A percentile compares a stretch with the other conserved stretches of the same genome.
Conservation (phyloP, 345 rosid genomes). For the Arabis hirsuta region DNA sequence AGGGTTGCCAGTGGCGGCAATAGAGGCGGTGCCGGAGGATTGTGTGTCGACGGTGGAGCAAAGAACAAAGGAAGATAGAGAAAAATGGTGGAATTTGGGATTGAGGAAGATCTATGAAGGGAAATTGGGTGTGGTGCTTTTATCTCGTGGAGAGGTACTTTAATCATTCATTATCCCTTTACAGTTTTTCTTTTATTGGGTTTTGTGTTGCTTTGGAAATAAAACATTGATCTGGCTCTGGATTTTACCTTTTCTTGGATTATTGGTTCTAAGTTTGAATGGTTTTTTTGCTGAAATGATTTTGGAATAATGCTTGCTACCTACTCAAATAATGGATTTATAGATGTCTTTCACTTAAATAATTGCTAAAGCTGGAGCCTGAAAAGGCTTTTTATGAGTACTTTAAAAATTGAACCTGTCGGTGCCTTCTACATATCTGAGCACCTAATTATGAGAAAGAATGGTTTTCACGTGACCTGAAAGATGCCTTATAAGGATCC, state of each 20-base stretch:
- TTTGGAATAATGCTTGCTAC: conserved; percentile 48
- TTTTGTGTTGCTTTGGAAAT: conserved; percentile 23
- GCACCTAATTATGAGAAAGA: conserved; percentile 42
- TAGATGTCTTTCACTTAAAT: conserved; percentile 26
- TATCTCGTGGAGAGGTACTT: conserved; percentile 60
- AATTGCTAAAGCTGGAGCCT: conserved; percentile 32
- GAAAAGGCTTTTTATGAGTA: conserved; percentile 20
- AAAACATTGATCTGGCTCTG: conserved; percentile 25
- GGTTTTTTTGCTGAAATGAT: conserved; percentile 34
- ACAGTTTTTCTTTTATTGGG: conserved; percentile 9
- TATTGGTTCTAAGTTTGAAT: conserved; percentile 24
- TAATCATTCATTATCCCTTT: neutral
- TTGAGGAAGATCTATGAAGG: conserved; percentile 85
- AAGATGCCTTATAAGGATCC: conserved; percentile 43
- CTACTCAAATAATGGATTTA: conserved; percentile 30
- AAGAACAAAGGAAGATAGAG: conserved; percentile 75
- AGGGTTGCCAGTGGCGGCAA: conserved; percentile 82
- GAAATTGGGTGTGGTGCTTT: conserved; percentile 83
- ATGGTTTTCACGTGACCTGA: conserved; percentile 41
- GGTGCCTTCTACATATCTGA: conserved; percentile 32
- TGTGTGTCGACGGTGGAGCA: conserved; percentile 82
- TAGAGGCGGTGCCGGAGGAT: conserved; percentile 83
- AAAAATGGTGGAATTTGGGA: conserved; percentile 97
- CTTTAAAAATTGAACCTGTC: conserved; percentile 35
- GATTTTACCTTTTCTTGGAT: conserved; percentile 3